A percentile compares a stretch with the other conserved stretches of the same genome.
These are phyloP conservation scores for Globisporangium echinulatum DNA, from an alignment of 352 stramenopile genomes.

Conservation along the genomic window DNA sequence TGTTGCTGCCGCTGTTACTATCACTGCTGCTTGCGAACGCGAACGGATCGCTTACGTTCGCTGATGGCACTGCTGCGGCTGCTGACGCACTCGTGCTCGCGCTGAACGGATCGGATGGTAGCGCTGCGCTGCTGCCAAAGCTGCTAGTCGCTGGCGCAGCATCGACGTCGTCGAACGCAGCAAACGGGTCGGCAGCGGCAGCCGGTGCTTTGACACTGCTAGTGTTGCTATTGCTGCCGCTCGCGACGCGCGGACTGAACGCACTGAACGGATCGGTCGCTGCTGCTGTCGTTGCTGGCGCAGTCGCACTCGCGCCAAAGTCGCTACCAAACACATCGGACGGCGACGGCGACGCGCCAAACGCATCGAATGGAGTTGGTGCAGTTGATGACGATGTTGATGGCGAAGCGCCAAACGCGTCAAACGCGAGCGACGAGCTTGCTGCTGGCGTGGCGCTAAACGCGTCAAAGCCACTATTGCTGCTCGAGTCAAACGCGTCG, in stretches of 20 bases:
- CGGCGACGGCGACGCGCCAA: constrained; percentile 15
- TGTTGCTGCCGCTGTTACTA: neutral
- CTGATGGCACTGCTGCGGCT: neutral
- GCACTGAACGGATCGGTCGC: constrained; percentile 16
- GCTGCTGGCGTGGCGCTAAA: constrained; percentile 3
- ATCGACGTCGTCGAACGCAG: constrained; percentile 56
- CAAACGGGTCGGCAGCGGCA: constrained; percentile 39
- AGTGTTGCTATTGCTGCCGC: constrained; percentile 8
- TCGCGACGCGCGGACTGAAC: constrained; percentile 17
- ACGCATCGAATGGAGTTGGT: constrained; percentile 20
- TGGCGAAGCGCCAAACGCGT: constrained; percentile 24
- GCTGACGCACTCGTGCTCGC: constrained; percentile 2
- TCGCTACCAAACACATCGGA: constrained; percentile 29
- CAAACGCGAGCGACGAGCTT: constrained; percentile 11
- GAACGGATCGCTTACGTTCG: constrained; percentile 34
- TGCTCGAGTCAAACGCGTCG: constrained; percentile 17
- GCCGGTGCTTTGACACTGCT: constrained; percentile 6
- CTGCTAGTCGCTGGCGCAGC: constrained; percentile 12
- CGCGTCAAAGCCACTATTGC: constrained; percentile 3
- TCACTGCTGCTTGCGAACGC: constrained; percentile 22
- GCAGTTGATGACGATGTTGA: neutral
- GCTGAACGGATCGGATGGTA: constrained; percentile 5
- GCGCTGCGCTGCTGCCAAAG: constrained; percentile 6
- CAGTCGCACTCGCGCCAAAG: constrained; percentile 26
- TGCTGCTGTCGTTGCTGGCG: neutral